A percentile compares a stretch with the other conserved stretches of the same genome.
phyloP scores from a whole-genome alignment of 2,329 filamentous ascomycete species.

The Knufia petricola region DNA sequence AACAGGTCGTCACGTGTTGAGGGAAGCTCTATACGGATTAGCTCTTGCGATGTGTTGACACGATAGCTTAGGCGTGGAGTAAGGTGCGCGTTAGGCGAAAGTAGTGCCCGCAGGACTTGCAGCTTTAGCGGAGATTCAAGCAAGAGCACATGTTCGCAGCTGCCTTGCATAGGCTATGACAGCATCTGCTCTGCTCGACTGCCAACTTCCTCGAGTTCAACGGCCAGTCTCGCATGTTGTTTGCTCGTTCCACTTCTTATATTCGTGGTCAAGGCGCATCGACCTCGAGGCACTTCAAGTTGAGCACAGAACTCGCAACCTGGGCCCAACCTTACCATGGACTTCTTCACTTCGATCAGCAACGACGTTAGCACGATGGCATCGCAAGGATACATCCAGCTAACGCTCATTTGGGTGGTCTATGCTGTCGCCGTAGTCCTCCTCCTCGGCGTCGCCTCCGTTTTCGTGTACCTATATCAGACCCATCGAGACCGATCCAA shows the following conservation, averaged over 20 bases:
- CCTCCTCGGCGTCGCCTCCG: constrained; percentile 64
- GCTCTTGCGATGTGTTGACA: too few species aligned
- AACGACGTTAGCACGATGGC: constrained; percentile 39
- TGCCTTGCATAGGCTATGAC: background rate
- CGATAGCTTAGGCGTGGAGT: too few species aligned
- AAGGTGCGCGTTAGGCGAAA: background rate
- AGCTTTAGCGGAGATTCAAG: background rate
- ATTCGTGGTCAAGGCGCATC: background rate
- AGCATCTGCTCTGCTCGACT: background rate
- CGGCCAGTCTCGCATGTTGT: background rate
- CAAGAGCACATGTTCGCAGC: background rate
- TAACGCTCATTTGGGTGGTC: constrained; percentile 86
- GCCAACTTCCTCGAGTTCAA: background rate
- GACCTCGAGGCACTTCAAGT: too few species aligned
- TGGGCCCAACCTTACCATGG: background rate
- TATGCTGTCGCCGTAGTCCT: constrained; percentile 75
- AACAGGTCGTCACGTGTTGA: too few species aligned
- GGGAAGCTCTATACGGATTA: too few species aligned
- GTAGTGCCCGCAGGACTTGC: background rate
- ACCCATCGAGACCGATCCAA: constrained; percentile 75
- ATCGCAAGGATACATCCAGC: constrained; percentile 55
- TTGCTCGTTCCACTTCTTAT: background rate
- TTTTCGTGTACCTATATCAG: constrained; percentile 90
- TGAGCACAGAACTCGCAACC: background rate
- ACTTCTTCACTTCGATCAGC: background rate